A percentile compares a stretch with the other conserved stretches of the same genome.
Evolutionary conservation across 768 basidiomycete species (phyloP).

Genomic region (Mycena capillaripes): DNA sequence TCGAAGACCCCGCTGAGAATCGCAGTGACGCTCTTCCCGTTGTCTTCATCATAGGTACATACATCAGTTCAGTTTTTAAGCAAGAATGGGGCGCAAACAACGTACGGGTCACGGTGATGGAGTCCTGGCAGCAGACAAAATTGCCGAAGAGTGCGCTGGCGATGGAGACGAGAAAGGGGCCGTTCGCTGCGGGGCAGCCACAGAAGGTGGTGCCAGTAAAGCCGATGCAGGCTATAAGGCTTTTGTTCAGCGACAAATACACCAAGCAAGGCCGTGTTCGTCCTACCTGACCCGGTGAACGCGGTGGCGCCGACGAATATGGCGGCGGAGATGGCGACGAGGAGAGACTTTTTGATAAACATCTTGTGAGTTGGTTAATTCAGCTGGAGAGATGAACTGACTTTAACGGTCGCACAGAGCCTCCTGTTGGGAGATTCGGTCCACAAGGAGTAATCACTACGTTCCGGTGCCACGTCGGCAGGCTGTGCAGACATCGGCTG

Average conservation of each 20-base stretch:
- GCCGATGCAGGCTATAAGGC: not conserved
- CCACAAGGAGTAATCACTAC: too few relatives aligned
- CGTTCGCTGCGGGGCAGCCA: constrained; percentile 5
- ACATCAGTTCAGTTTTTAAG: not conserved
- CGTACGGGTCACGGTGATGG: constrained; percentile 5
- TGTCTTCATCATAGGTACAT: not conserved
- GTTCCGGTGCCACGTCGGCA: too few relatives aligned
- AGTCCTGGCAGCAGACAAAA: not conserved
- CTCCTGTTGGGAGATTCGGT: too few relatives aligned
- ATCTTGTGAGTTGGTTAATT: not conserved
- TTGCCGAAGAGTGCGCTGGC: not conserved
- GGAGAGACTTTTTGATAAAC: not conserved
- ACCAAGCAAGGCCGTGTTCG: not conserved
- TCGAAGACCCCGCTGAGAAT: constrained; percentile 8
- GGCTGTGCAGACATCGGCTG: too few relatives aligned
- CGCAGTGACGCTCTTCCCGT: not conserved
- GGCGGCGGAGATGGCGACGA: not conserved
- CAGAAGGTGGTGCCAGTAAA: not conserved
- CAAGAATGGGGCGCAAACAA: not conserved
- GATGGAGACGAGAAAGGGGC: constrained; percentile 7
- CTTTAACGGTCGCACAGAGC: not conserved
- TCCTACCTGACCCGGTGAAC: constrained; percentile 7
- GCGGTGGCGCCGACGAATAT: constrained; percentile 1
- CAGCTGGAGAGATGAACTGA: constrained; percentile 11
- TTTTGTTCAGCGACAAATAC: not conserved